phyloP scores from a whole-genome alignment of 345 rosid genomes.

The Erodium maritimum region DNA sequence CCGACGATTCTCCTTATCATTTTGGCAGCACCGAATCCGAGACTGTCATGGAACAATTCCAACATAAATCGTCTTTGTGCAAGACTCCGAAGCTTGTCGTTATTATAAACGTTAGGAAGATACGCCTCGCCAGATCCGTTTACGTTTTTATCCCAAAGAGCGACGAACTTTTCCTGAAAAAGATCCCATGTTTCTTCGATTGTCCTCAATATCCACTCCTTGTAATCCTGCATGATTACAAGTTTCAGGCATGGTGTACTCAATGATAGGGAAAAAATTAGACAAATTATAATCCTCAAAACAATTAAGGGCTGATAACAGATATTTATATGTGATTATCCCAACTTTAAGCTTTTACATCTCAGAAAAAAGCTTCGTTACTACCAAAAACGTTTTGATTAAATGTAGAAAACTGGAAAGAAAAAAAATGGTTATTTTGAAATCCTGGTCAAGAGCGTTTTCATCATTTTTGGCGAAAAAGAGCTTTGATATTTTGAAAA shows the following conservation, averaged over 20 bases:
- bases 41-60: constrained; percentile 67
- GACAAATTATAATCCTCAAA: background rate
- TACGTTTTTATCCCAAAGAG: constrained; percentile 66
- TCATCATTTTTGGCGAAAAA: no score
- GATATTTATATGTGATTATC: no score
- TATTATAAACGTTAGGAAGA: constrained; percentile 64
- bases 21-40: constrained; percentile 94
- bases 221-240: constrained; percentile 39
- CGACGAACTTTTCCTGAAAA: constrained; percentile 47
- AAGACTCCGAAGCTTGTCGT: constrained; percentile 45
- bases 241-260: background rate
- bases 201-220: constrained; percentile 64
- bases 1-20: constrained; percentile 99
- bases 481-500: no score
- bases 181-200: constrained; percentile 72
- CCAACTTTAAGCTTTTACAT: no score
- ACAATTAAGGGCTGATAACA: no score
- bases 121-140: constrained; percentile 85
- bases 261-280: background rate
- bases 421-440: no score
- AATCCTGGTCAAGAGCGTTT: no score
- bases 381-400: no score
- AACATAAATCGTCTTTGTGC: constrained; percentile 47
- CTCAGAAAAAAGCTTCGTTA: no score
- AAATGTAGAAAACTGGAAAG: no score